phyloP scores from a whole-genome alignment of 2,329 filamentous ascomycete species.

The Colletotrichum theobromicola region DNA sequence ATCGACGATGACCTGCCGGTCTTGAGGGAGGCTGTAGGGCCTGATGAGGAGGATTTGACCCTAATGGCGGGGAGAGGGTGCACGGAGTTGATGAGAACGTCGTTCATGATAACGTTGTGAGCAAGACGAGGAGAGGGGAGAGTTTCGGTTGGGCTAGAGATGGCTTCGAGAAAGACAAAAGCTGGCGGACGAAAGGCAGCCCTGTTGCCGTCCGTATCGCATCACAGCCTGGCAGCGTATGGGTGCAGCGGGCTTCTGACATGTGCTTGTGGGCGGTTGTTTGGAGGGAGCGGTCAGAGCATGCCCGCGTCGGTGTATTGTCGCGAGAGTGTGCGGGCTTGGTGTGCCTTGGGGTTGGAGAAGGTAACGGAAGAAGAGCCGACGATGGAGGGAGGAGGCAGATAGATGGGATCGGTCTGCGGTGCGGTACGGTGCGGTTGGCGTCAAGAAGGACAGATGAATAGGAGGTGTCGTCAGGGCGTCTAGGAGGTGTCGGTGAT shows the following conservation, averaged over 20 bases:
- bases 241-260: conserved; percentile 1
- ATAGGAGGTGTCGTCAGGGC: neutral
- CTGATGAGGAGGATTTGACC: neutral
- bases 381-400: neutral
- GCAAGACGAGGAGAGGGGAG: neutral
- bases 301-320: conserved; percentile 4
- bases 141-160: neutral
- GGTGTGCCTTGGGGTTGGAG: neutral
- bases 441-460: neutral
- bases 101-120: conserved; percentile 14
- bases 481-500: neutral
- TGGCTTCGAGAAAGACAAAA: neutral
- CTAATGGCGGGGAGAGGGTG: conserved; percentile 12
- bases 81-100: conserved; percentile 21
- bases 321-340: neutral
- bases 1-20: conserved; percentile 4
- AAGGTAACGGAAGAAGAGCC: neutral
- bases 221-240: conserved; percentile 9
- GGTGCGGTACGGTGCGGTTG: neutral
- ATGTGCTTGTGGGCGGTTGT: conserved; percentile 8
- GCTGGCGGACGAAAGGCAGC: conserved; percentile 1
- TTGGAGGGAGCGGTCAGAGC: conserved; percentile 11
- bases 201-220: conserved; percentile 12
- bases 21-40: conserved; percentile 5
- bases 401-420: neutral